Evolutionary conservation across 192 early-diverging fungal species (phyloP).

Genomic region (Entomortierella parvispora): DNA sequence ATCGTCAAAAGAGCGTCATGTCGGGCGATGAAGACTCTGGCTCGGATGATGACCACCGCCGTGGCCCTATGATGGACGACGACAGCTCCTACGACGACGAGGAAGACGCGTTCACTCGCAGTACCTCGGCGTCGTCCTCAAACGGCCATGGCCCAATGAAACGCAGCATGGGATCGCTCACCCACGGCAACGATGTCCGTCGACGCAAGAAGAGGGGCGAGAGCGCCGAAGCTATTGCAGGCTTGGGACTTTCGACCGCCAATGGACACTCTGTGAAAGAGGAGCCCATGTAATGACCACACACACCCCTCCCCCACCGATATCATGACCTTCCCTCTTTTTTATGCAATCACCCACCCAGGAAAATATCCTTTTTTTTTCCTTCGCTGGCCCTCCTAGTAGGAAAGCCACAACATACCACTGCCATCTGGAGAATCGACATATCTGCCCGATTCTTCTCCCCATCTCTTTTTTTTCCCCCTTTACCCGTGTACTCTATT

Average conservation of each 20-base stretch:
- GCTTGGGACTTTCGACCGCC: slow-evolving; percentile 19
- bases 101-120: neutral
- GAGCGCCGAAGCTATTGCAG: slow-evolving; percentile 46
- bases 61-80: slow-evolving; percentile 32
- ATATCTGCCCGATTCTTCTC: no score
- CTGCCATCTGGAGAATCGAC: no score
- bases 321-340: no score
- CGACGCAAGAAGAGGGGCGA: slow-evolving; percentile 50
- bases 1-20: slow-evolving; percentile 40
- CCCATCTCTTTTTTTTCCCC: no score
- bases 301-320: no score
- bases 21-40: slow-evolving; percentile 51
- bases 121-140: no score
- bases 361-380: no score
- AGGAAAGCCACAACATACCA: no score
- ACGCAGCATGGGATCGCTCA: slow-evolving; percentile 49
- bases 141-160: slow-evolving; percentile 30
- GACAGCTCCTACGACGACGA: slow-evolving; percentile 30
- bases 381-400: no score
- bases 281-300: slow-evolving; percentile 16
- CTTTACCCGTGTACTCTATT: no score
- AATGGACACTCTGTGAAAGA: slow-evolving; percentile 23
- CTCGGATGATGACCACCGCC: slow-evolving; percentile 23
- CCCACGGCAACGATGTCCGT: slow-evolving; percentile 43
- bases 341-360: no score